Evolutionary conservation across 1,284 basidiomycete species (phyloP).

Genomic region (Pascua guehoae): DNA sequence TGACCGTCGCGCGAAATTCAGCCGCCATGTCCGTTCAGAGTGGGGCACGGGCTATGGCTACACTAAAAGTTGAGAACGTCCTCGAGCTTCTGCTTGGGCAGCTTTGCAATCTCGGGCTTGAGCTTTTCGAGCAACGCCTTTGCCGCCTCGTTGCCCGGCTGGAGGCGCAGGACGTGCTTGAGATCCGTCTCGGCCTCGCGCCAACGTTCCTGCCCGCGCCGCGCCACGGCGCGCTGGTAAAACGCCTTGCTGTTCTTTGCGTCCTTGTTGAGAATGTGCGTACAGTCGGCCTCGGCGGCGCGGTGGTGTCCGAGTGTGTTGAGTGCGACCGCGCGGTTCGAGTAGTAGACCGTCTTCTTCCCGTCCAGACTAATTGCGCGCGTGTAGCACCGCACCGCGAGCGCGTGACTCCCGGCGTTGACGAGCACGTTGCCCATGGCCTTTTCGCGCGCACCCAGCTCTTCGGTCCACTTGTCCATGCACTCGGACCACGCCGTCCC

Average conservation of each 20-base stretch:
- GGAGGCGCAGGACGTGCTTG: conserved; percentile 33
- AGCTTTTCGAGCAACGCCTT: conserved; percentile 34
- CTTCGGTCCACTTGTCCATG: conserved; percentile 50
- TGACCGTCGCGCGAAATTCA: too few species aligned
- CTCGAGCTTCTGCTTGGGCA: conserved; percentile 32
- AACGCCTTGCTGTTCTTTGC: conserved; percentile 48
- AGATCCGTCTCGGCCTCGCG: conserved; percentile 46
- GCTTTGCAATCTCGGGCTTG: conserved; percentile 30
- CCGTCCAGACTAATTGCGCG: conserved; percentile 48
- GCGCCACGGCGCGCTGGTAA: conserved; percentile 46
- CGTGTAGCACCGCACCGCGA: conserved; percentile 45
- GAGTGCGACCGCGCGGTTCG: conserved; percentile 49
- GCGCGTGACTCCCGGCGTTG: conserved; percentile 30
- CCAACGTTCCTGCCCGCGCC: conserved; percentile 38
- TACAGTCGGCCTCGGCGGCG: conserved; percentile 45
- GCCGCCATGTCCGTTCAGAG: too few species aligned
- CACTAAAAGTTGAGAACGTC: conserved; percentile 39
- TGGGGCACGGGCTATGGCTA: background rate
- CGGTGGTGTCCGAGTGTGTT: conserved; percentile 42
- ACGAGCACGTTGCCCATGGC: conserved; percentile 45
- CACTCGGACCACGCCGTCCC: conserved; percentile 43
- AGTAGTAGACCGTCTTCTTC: conserved; percentile 50
- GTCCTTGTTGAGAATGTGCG: conserved; percentile 40
- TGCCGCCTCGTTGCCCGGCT: conserved; percentile 39
- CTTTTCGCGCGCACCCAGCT: conserved; percentile 47